Base-by-base conservation (phyloP, 768 basidiomycete genomes). In the Lactarius indigo region DNA sequence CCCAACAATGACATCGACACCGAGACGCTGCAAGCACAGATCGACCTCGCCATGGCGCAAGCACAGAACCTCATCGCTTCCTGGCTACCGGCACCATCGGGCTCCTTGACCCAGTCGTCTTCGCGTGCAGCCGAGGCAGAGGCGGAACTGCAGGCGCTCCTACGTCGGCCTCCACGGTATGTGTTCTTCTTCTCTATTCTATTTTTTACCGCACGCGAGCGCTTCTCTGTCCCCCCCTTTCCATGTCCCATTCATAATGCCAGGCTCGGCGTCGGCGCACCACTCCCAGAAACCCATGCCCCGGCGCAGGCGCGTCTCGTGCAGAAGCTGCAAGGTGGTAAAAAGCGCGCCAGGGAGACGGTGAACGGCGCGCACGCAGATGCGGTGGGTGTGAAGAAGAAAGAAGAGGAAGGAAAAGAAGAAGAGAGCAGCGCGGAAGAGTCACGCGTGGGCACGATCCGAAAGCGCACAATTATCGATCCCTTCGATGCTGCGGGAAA, bases 21-120 rank as follows among this genome's bases (percentile, higher is more conserved):
- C 58, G 88, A 90, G 72, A 79, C 83, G 39, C 79, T 93, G 47
- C 91, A 92, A 75, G 90, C 91, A n/a, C 89, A 89, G 77, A 86
- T 92, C 61, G 89, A 93, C 75, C 78, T 90, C 72, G 86, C 91
- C 26, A 85, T 92, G 85, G 87, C 91, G 6, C 85, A 87, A 75
- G 86, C 88, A 1, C 84, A 92, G 69, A 81, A 85, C 74, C 81
- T 92, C 71, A 85, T 90, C 54, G 82, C 88, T 26, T 89, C 91
- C 63, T 93, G 91, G 91, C 80, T 93, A 70, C 77, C 79, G 44
- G 63, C 61, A 39, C 64, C 69, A 31, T 73, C 70, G 39, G 64
- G 72, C 6, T 66, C 73, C 20, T 69, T 74, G 31, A 70, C 64
- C 2, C 66, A 42, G 10, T 63, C 70, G 41, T 65, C 70, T 4